A percentile compares a stretch with the other conserved stretches of the same genome.
These are phyloP conservation scores for Gossypium stocksii DNA, from an alignment of 345 rosid species.

Conservation along the genomic window DNA sequence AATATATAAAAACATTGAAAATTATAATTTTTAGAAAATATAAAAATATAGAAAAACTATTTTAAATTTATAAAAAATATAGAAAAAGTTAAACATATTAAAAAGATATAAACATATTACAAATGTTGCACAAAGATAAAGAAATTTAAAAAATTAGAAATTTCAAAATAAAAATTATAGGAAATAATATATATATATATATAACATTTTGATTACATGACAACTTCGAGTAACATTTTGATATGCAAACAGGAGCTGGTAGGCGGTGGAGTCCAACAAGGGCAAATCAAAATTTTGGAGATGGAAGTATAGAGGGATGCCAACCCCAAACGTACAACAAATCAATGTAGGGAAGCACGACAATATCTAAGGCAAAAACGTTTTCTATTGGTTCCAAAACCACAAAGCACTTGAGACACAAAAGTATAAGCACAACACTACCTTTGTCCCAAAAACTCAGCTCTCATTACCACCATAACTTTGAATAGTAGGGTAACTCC, in stretches of 20 bases:
- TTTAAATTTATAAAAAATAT: no score
- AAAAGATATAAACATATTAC: no score
- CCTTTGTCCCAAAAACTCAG: slow-evolving; percentile 42
- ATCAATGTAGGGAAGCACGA: slow-evolving; percentile 81
- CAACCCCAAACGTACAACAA: slow-evolving; percentile 94
- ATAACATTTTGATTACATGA: no score
- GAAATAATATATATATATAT: no score
- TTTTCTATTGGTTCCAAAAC: slow-evolving; percentile 98
- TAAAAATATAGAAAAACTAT: no score
- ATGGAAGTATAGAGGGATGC: slow-evolving; percentile 86
- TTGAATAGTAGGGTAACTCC: slow-evolving; percentile 41
- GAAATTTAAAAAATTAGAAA: no score
- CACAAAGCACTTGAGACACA: slow-evolving; percentile 99
- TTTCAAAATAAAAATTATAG: no score
- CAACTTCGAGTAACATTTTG: no score
- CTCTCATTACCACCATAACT: slow-evolving; percentile 32
- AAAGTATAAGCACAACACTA: slow-evolving; percentile 75
- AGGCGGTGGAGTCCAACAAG: slow-evolving; percentile 98
- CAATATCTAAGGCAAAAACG: slow-evolving; percentile 95
- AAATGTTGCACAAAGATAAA: no score
- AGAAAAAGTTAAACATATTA: no score
- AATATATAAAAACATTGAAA: no score
- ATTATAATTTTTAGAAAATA: no score
- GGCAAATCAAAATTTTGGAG: slow-evolving; percentile 90
- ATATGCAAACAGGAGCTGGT: slow-evolving; percentile 50